These are phyloP conservation scores for Hypoxylon perforatum DNA, from an alignment of 495 filamentous ascomycete genomes.

Conservation along the genomic window DNA sequence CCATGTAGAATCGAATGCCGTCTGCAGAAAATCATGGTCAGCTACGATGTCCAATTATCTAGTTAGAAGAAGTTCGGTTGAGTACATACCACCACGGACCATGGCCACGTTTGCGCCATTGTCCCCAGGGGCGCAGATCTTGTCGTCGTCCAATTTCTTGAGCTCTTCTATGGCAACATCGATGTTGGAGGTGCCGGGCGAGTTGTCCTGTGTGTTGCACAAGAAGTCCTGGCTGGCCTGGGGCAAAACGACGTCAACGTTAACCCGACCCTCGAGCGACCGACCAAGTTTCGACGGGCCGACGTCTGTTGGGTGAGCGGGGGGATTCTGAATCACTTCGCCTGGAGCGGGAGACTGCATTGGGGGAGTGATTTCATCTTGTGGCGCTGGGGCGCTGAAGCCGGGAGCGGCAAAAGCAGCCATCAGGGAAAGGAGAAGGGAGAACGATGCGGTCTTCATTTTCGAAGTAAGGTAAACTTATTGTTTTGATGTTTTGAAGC, in stretches of 20 bases:
- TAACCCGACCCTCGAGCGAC: neutral
- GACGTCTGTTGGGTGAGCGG: neutral
- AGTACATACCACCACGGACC: neutral
- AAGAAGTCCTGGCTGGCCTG: neutral
- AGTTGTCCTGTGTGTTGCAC: neutral
- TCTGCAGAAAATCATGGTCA: neutral
- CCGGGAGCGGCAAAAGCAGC: neutral
- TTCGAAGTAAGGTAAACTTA: neutral
- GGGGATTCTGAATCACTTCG: neutral
- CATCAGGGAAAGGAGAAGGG: neutral
- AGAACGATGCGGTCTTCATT: constrained; percentile 1
- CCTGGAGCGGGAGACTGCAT: neutral
- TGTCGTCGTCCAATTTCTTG: neutral
- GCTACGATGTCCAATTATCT: neutral
- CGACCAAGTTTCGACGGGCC: too few species aligned
- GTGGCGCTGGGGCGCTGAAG: neutral
- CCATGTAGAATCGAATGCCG: neutral
- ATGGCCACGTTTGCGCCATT: neutral
- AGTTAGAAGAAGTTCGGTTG: neutral
- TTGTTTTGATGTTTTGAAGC: neutral
- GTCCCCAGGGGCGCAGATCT: neutral
- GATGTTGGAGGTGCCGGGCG: neutral
- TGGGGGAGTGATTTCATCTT: neutral
- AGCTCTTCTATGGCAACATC: neutral
- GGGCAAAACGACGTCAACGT: neutral